Conservation (phyloP, 352 stramenopile species). For the Globisporangium cystogenes region DNA sequence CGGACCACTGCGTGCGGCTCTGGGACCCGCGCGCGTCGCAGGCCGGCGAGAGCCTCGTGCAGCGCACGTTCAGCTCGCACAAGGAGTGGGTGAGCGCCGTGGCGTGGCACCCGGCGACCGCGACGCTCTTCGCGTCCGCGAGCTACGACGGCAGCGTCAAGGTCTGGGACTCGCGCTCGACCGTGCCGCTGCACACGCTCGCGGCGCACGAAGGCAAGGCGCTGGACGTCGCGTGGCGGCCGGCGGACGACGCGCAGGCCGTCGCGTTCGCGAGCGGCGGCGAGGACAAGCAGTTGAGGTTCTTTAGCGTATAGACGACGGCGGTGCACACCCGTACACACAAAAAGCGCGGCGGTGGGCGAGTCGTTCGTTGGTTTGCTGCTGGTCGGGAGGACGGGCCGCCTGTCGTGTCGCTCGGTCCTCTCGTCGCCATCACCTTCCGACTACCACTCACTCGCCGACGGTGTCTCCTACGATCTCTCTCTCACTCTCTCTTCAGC, state of each 20-base stretch:
- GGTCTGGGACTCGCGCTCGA: conserved; percentile 73
- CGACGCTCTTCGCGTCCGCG: conserved; percentile 65
- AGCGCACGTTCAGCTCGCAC: conserved; percentile 81
- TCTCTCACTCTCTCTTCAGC: neutral
- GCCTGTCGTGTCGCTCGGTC: neutral
- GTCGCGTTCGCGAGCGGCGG: conserved; percentile 74
- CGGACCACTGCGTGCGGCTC: conserved; percentile 75
- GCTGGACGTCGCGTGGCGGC: conserved; percentile 60
- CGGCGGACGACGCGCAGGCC: conserved; percentile 16
- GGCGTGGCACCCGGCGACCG: conserved; percentile 51
- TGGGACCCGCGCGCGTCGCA: conserved; percentile 74
- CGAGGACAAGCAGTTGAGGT: conserved; percentile 84
- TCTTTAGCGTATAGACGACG: conserved; percentile 65
- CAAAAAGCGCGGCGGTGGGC: neutral
- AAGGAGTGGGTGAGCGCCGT: conserved; percentile 82
- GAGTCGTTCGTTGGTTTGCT: neutral
- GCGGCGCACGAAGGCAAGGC: conserved; percentile 70
- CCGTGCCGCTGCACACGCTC: conserved; percentile 74
- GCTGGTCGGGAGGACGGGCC: neutral
- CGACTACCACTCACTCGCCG: neutral
- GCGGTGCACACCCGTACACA: neutral
- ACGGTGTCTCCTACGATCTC: neutral
- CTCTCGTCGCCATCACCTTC: neutral
- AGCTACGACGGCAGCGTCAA: conserved; percentile 78
- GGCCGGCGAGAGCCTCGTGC: conserved; percentile 62